Evolutionary conservation across 441 rosid genomes (phyloP).

Genomic region (Croton setiger): DNA sequence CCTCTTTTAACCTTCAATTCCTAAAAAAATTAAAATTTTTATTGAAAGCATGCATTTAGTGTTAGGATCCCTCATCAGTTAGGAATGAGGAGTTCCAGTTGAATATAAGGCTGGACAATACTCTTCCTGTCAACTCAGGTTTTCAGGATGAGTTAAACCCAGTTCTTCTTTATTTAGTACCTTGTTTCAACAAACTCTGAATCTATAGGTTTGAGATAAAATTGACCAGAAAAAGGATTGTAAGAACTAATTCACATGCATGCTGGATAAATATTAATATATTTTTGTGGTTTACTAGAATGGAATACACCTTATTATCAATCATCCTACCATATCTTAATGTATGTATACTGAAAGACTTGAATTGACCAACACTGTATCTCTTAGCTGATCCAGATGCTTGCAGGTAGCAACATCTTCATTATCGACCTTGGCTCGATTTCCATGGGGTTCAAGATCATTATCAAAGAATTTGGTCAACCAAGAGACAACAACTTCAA

Average conservation of each 20-base stretch:
- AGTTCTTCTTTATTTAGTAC: too few relatives aligned
- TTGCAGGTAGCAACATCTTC: slow-evolving; percentile 58
- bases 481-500: slow-evolving; percentile 25
- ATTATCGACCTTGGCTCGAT: slow-evolving; percentile 57
- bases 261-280: neutral
- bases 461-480: slow-evolving; percentile 21
- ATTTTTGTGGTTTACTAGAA: neutral
- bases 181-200: neutral
- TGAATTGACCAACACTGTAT: neutral
- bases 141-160: too few relatives aligned
- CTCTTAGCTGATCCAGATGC: neutral
- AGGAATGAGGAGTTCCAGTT: too few relatives aligned
- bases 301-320: neutral
- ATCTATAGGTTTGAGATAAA: neutral
- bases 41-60: neutral
- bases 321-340: neutral
- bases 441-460: slow-evolving; percentile 79
- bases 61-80: too few relatives aligned
- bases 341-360: slow-evolving; percentile 1
- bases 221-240: neutral
- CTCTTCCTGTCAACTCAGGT: too few relatives aligned
- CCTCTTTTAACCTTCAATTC: neutral
- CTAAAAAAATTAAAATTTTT: neutral
- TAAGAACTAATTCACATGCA: neutral
- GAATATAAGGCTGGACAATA: too few relatives aligned